Base-by-base conservation (phyloP, 1,139 yeast species). In the Nadsonia starkeyi-henricii region DNA sequence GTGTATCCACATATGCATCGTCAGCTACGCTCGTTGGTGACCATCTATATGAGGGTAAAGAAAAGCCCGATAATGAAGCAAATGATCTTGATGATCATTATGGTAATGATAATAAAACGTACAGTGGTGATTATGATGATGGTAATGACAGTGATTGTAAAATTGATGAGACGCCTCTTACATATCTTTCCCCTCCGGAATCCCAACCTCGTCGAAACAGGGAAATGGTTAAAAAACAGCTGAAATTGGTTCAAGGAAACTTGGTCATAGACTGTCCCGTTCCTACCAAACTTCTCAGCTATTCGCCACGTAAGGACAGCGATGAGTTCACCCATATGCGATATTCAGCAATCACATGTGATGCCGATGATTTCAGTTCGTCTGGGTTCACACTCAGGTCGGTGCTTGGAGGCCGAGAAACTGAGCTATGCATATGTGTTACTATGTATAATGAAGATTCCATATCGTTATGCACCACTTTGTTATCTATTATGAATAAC, bases 361-460 rank as follows among this genome's bases (percentile, higher is more conserved):
- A 85, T 50, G 89, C 93, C 0, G 89, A 84, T 61, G 83, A 83
- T 50, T 85, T 86, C 63, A 72, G 74, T 3, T 56, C 55, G 28
- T 64, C 65, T 20, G 95, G 95, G 8, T 91, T 85, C 65, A 77
- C 81, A 2, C 71, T 91, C 44, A 76, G 98, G 59, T 82, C 89
- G 21, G 74, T 80, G 43, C 77, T 77, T 53, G 72, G 75, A 55
- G 83, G 83, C 26, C 79, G 97, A 62, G 82, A 81, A 56, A 89
- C 96, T 0, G 98, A 91, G 65, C 69, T 91, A 47, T 78, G 91
- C 54, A 76, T 91, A 50, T 89, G 95, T 54, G 76, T 91, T 49
- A 91, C 98, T 15, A 85, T 89, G 81, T 91, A 89, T 66, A 89
- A 89, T 61, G 98, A 91, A 67, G 93, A 85, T 64, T 95, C 88